phyloP scores from a whole-genome alignment of 495 filamentous ascomycete genomes.

The Xylaria venustula region DNA sequence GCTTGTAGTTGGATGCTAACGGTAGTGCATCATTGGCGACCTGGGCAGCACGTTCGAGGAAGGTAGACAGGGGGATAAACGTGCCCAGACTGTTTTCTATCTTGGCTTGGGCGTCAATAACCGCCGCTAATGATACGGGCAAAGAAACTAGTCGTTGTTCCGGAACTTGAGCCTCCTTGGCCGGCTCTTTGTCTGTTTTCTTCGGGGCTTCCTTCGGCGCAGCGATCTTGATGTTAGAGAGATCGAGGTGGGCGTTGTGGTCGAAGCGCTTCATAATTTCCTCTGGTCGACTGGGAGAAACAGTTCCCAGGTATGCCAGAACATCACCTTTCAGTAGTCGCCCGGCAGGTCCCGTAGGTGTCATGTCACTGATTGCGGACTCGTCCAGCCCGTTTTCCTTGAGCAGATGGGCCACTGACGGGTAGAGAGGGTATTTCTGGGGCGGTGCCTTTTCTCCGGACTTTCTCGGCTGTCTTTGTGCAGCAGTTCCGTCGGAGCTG shows the following conservation, averaged over 20 bases:
- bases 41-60: slow-evolving; percentile 78
- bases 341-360: slow-evolving; percentile 81
- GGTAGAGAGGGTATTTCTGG: slow-evolving; percentile 77
- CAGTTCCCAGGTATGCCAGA: slow-evolving; percentile 79
- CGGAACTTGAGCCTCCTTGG: slow-evolving; percentile 35
- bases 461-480: slow-evolving; percentile 23
- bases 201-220: slow-evolving; percentile 56
- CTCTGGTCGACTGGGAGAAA: slow-evolving; percentile 66
- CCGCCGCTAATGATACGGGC: slow-evolving; percentile 72
- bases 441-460: slow-evolving; percentile 26
- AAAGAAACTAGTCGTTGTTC: slow-evolving; percentile 59
- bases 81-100: slow-evolving; percentile 72
- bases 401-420: slow-evolving; percentile 80
- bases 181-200: slow-evolving; percentile 40
- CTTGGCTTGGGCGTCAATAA: slow-evolving; percentile 75
- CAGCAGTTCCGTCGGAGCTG: slow-evolving; percentile 13
- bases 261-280: slow-evolving; percentile 65
- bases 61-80: slow-evolving; percentile 79
- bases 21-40: slow-evolving; percentile 86
- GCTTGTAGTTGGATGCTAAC: slow-evolving; percentile 54
- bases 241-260: slow-evolving; percentile 79
- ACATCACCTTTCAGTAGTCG: slow-evolving; percentile 95
- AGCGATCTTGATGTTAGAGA: slow-evolving; percentile 87
- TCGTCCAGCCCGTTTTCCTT: slow-evolving; percentile 70
- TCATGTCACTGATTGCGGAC: slow-evolving; percentile 74